These are phyloP conservation scores for Lodderomyces metapsilosis DNA, from an alignment of 1,139 yeast genomes.

Conservation along the genomic window DNA sequence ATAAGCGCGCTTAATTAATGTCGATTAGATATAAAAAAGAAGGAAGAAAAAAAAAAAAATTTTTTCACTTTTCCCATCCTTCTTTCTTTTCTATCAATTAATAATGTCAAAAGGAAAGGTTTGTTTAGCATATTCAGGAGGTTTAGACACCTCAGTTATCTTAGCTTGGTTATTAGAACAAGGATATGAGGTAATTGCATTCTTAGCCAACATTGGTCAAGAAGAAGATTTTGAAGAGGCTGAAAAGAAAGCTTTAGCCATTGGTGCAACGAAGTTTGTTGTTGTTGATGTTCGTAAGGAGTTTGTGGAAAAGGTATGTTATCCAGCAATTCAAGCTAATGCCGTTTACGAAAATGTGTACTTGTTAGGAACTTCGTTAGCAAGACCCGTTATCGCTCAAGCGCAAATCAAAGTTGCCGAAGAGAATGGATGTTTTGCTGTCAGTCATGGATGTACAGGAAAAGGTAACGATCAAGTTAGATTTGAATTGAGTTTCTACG, in stretches of 20 bases:
- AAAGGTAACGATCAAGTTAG: constrained; percentile 99
- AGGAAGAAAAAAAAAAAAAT: background rate
- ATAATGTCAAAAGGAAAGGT: constrained; percentile 97
- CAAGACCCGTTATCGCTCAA: constrained; percentile 97
- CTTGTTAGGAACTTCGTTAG: constrained; percentile 92
- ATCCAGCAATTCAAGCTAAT: constrained; percentile 95
- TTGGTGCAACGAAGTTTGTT: constrained; percentile 95
- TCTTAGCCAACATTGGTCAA: constrained; percentile 97
- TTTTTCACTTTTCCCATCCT: constrained; percentile 7
- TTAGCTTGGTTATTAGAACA: constrained; percentile 97
- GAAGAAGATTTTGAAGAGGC: constrained; percentile 99
- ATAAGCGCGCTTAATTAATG: constrained; percentile 31
- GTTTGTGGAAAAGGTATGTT: constrained; percentile 84
- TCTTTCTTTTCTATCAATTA: constrained; percentile 5
- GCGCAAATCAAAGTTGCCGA: constrained; percentile 98
- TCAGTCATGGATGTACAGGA: constrained; percentile 98
- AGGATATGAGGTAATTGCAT: constrained; percentile 97
- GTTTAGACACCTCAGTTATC: constrained; percentile 95
- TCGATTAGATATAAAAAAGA: background rate
- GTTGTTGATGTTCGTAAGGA: constrained; percentile 93
- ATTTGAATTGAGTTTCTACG: constrained; percentile 94
- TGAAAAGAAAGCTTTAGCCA: constrained; percentile 89
- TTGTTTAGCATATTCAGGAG: constrained; percentile 98
- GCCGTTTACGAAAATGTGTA: constrained; percentile 98
- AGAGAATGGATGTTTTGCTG: constrained; percentile 97